Evolutionary conservation across 2,329 filamentous ascomycete species (phyloP), one percentile per base, ranked within the genome.

Genomic region (Alternaria sp.): DNA sequence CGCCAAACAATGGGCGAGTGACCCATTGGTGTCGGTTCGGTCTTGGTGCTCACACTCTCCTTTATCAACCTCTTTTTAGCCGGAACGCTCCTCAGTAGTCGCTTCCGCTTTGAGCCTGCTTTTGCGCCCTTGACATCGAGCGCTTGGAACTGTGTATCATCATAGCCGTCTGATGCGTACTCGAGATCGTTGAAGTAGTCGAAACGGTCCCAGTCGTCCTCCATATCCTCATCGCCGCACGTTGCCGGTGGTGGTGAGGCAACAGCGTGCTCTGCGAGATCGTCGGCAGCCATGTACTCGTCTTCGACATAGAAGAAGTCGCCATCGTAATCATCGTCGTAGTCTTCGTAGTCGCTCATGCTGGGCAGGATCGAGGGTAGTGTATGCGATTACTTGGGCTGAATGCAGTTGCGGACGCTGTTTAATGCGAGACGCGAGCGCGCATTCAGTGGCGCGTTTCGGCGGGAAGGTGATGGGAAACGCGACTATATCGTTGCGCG

Each of bases 301-400:
- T 83, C 82, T 56, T 83, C 82, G 34, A 83, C 76, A 48, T 82
- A 84, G 39, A 81, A 69, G 76, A 80, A 83, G 6, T 82, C 81
- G 41, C 78, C 79, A 51, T 76, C 74, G 18, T 76, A 75, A 62
- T 78, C 77, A 39, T 67, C 72, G 63, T 75, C 74, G 54, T 78
- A 73, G 54, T 79, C 75, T 62, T 76, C 78, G 70, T 80, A 81
- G 64, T 82, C 80, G 62, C 76, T 79, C 78, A 80, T 80, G 41
- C 7, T 74, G 60, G 66, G 47, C 49, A 36, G 59, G 66, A 28
- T 39, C 46, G 12, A 12, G 9, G 39, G 56, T 34, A 8, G 56
- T 57, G 59, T 52, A 51, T 56, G 54, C 46, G 8, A 28, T 28
- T 11, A 18, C 38, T 4, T 11, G 32, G 49, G 7, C 24, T 16